A percentile compares a stretch with the other conserved stretches of the same genome.
phyloP scores from a whole-genome alignment of 192 early-diverging fungal species.

The Dimargaris xerosporica region DNA sequence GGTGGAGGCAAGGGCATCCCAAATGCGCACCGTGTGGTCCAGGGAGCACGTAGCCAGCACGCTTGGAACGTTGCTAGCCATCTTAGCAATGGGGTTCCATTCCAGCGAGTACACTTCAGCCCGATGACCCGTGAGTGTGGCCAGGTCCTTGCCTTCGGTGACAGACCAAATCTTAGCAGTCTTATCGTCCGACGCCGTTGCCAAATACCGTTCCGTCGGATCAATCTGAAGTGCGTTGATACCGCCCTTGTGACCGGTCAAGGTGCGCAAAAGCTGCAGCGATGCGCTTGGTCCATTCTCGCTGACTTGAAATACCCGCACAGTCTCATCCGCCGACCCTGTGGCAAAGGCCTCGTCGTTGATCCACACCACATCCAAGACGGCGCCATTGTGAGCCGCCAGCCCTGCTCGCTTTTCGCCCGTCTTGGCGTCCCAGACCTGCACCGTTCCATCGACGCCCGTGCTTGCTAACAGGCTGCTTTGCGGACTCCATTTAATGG shows the following conservation, averaged over 20 bases:
- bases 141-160: background rate
- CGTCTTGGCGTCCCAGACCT: conserved; percentile 63
- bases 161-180: conserved; percentile 10
- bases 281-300: conserved; percentile 35
- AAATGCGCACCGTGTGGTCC: conserved; percentile 54
- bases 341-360: conserved; percentile 71
- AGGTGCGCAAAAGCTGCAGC: conserved; percentile 41
- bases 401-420: conserved; percentile 30
- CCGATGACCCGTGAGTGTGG: conserved; percentile 32
- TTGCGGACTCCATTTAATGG: conserved; percentile 57
- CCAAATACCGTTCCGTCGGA: conserved; percentile 10
- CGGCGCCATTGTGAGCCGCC: conserved; percentile 19
- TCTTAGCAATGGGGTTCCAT: conserved; percentile 40
- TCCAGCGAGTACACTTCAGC: conserved; percentile 53
- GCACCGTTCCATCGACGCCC: conserved; percentile 51
- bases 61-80: conserved; percentile 20
- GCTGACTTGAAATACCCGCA: conserved; percentile 59
- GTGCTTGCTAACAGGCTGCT: conserved; percentile 53
- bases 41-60: conserved; percentile 47
- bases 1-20: conserved; percentile 52
- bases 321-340: conserved; percentile 50
- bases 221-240: background rate
- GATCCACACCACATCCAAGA: conserved; percentile 70
- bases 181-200: background rate
- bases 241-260: conserved; percentile 42